These are phyloP conservation scores for Neurospora intermedia DNA, from an alignment of 495 filamentous ascomycete genomes.

Conservation along the genomic window DNA sequence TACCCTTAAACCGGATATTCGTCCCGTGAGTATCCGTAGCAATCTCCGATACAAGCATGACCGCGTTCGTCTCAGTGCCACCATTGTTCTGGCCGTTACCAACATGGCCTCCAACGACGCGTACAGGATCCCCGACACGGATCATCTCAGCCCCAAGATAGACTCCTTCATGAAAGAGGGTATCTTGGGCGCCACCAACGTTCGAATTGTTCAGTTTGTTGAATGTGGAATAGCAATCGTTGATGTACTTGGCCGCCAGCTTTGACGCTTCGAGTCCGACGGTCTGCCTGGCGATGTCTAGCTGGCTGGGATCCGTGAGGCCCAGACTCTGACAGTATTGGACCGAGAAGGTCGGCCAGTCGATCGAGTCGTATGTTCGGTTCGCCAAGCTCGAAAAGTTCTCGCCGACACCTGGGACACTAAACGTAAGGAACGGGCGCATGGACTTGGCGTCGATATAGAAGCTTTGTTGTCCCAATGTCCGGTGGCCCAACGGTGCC, in stretches of 20 bases:
- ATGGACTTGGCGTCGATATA: constrained; percentile 24
- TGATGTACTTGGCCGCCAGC: constrained; percentile 28
- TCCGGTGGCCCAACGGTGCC: constrained; percentile 18
- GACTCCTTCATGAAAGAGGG: constrained; percentile 19
- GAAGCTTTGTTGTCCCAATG: constrained; percentile 12
- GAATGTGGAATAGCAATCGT: constrained; percentile 34
- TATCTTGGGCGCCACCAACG: constrained; percentile 1
- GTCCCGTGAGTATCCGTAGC: constrained; percentile 8
- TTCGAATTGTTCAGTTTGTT: constrained; percentile 16
- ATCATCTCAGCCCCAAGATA: constrained; percentile 39
- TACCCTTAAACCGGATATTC: constrained; percentile 20
- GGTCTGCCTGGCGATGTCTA: constrained; percentile 12
- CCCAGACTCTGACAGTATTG: constrained; percentile 7
- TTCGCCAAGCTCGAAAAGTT: constrained; percentile 11
- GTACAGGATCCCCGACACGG: constrained; percentile 25
- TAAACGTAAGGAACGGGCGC: constrained; percentile 38
- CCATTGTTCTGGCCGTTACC: not conserved
- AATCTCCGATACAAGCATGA: constrained; percentile 26
- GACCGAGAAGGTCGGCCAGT: constrained; percentile 17
- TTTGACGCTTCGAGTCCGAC: constrained; percentile 36
- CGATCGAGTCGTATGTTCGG: constrained; percentile 16
- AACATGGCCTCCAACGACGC: constrained; percentile 11
- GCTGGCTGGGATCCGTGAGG: constrained; percentile 5
- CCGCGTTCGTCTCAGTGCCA: constrained; percentile 6
- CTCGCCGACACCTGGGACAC: constrained; percentile 20